phyloP scores from a whole-genome alignment of 192 early-diverging fungal genomes.

The Dimargaris xerosporica region DNA sequence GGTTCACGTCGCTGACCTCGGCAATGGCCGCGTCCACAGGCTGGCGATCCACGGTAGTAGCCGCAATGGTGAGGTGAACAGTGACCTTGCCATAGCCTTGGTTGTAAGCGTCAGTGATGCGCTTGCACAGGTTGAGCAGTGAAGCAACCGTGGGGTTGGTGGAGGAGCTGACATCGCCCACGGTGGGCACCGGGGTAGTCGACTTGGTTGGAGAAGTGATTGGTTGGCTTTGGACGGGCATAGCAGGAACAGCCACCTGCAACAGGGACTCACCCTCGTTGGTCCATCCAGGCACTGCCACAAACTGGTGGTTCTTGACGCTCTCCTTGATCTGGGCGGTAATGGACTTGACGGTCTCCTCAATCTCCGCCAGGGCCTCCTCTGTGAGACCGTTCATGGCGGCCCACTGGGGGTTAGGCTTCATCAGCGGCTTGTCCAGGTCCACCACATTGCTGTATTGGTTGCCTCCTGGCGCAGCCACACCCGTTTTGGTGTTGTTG shows the following conservation, averaged over 20 bases:
- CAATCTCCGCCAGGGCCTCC: not conserved
- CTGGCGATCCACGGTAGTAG: not conserved
- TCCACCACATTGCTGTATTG: not conserved
- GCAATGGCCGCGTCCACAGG: not conserved
- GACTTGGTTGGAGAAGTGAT: not conserved
- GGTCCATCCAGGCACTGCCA: not conserved
- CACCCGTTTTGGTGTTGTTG: too few relatives aligned
- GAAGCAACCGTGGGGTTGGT: not conserved
- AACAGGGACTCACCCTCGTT: not conserved
- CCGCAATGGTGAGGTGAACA: not conserved
- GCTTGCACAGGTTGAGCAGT: not conserved
- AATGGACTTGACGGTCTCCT: not conserved
- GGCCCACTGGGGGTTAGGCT: not conserved
- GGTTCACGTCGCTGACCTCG: too few relatives aligned
- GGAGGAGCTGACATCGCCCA: not conserved
- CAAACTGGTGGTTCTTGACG: not conserved
- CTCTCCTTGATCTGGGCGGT: not conserved
- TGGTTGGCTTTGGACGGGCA: too few relatives aligned
- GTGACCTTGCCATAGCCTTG: not conserved
- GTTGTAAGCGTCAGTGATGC: not conserved
- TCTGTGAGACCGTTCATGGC: constrained; percentile 8
- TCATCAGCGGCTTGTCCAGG: not conserved
- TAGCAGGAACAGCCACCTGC: not conserved
- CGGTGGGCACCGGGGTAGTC: not conserved
- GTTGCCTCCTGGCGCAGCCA: too few relatives aligned